These are phyloP conservation scores for Crithidia sp. DNA, from an alignment of 208 protist species.

Conservation along the genomic window DNA sequence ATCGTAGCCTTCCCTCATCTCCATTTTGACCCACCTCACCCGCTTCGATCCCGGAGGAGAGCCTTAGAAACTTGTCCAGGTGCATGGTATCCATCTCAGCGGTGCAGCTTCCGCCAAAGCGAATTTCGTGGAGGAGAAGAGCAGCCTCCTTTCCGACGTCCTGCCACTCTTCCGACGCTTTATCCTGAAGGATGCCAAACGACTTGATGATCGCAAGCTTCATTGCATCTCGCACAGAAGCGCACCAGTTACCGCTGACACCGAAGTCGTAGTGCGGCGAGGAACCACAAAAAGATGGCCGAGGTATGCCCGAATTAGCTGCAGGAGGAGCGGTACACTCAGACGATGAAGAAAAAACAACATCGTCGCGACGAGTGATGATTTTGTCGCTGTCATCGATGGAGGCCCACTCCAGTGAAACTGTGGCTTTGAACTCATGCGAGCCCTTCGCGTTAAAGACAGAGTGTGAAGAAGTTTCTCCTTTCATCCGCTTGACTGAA, in stretches of 20 bases:
- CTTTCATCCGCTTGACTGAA: too few species aligned
- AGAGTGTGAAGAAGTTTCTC: neutral
- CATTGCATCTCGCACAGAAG: constrained; percentile 39
- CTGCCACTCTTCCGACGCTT: constrained; percentile 31
- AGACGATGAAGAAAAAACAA: neutral
- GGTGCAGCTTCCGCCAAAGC: constrained; percentile 3
- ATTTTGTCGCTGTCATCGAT: neutral
- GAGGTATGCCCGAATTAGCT: too few species aligned
- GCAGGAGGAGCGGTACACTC: too few species aligned
- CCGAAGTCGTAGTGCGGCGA: constrained; percentile 26
- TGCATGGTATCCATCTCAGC: constrained; percentile 7
- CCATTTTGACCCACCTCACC: neutral
- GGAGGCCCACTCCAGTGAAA: constrained; percentile 3
- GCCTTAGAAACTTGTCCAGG: constrained; percentile 2
- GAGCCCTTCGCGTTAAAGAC: too few species aligned
- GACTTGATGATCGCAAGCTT: constrained; percentile 42
- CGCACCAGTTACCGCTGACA: constrained; percentile 31
- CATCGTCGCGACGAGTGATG: too few species aligned
- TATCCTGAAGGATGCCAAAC: constrained; percentile 29
- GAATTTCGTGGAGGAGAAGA: constrained; percentile 33
- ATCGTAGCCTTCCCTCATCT: neutral
- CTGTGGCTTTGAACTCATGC: constrained; percentile 16
- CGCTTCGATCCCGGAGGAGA: neutral
- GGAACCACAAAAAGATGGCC: neutral
- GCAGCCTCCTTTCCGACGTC: constrained; percentile 32